Evolutionary conservation across 371 early-diverging fungal species (phyloP).

Genomic region (Syncephalis fuscata): DNA sequence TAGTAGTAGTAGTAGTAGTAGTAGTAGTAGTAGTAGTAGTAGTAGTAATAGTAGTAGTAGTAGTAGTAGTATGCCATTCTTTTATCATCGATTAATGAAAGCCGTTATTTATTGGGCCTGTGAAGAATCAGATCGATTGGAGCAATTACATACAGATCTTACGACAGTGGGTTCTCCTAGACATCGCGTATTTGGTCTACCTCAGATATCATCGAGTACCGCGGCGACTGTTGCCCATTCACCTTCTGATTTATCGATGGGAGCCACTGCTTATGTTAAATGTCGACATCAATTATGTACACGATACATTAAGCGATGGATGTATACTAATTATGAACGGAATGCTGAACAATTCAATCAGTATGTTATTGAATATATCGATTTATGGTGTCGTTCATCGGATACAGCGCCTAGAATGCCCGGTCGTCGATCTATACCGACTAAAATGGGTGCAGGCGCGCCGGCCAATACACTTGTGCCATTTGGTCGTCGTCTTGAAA

Average conservation of each 20-base stretch:
- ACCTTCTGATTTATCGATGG: background rate
- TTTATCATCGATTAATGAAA: conserved; percentile 2
- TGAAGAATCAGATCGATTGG: conserved; percentile 5
- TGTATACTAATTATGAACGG: conserved; percentile 4
- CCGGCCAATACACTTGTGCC: too few relatives aligned
- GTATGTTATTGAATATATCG: too few relatives aligned
- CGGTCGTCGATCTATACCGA: too few relatives aligned
- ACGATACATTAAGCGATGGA: conserved; percentile 5
- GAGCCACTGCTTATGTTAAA: conserved; percentile 5
- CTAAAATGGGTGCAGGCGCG: too few relatives aligned
- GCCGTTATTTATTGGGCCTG: conserved; percentile 5
- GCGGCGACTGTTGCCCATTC: background rate
- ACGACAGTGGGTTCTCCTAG: background rate
- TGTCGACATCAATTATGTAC: conserved; percentile 5
- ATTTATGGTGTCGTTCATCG: too few relatives aligned
- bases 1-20: too few relatives aligned
- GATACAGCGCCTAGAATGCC: too few relatives aligned
- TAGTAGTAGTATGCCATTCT: conserved; percentile 4
- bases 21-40: too few relatives aligned
- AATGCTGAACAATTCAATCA: conserved; percentile 2
- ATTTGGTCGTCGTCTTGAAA: too few relatives aligned
- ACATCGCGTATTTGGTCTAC: background rate
- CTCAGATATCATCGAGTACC: background rate
- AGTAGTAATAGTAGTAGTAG: too few relatives aligned
- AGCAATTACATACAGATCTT: conserved; percentile 3